Conservation (phyloP, 2,329 filamentous ascomycete species). For the Boeremia exigua region DNA sequence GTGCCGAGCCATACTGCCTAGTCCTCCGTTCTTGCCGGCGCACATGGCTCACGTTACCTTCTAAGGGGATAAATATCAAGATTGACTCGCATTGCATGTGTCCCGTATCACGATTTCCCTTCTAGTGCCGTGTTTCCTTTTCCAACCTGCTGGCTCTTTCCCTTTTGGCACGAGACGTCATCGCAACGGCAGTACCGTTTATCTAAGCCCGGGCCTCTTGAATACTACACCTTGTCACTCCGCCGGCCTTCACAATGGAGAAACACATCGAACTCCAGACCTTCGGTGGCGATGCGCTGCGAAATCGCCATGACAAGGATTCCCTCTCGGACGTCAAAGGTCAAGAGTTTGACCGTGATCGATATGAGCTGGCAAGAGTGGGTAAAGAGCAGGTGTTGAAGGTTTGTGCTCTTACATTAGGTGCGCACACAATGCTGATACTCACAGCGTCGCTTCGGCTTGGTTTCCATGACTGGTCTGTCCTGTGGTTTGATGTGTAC, state of each 20-base stretch:
- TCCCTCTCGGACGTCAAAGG: constrained; percentile 35
- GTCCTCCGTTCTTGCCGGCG: constrained; percentile 30
- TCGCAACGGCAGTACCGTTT: constrained; percentile 6
- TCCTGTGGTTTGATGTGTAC: constrained; percentile 48
- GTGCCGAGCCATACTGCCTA: constrained; percentile 29
- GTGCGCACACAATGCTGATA: constrained; percentile 11
- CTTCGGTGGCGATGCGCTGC: constrained; percentile 34
- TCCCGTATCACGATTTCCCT: constrained; percentile 34
- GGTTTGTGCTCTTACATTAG: constrained; percentile 21
- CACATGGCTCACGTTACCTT: constrained; percentile 43
- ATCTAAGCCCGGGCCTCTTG: neutral
- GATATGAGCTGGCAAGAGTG: constrained; percentile 43
- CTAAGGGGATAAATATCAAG: constrained; percentile 39
- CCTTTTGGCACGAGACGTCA: constrained; percentile 11
- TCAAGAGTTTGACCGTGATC: constrained; percentile 39
- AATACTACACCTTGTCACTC: neutral
- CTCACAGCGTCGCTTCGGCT: constrained; percentile 43
- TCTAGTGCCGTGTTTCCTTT: constrained; percentile 27
- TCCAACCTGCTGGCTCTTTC: constrained; percentile 24
- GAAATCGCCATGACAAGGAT: constrained; percentile 28
- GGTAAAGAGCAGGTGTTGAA: constrained; percentile 47
- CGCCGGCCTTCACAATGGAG: constrained; percentile 32
- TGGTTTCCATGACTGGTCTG: constrained; percentile 47
- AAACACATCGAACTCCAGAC: constrained; percentile 39
- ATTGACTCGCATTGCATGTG: constrained; percentile 46